A percentile compares a stretch with the other conserved stretches of the same genome.
Evolutionary conservation across 129 eudicot genomes (phyloP).

Genomic region (Saposhnikovia divaricata): DNA sequence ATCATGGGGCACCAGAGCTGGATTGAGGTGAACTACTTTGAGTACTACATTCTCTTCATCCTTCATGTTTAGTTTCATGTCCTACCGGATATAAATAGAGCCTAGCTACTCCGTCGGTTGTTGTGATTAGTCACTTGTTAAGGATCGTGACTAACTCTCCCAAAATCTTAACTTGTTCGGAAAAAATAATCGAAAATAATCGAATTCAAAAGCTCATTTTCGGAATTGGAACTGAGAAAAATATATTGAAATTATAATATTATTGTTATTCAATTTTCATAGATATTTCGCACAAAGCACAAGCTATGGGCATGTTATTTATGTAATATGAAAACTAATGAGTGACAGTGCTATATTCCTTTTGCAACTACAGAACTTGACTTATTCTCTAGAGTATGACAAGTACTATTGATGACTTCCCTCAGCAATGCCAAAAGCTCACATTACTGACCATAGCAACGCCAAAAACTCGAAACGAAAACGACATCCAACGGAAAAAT

Average conservation of each 20-base stretch:
- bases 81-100: neutral
- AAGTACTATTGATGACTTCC: slow-evolving; percentile 8
- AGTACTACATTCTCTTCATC: neutral
- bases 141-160: no score
- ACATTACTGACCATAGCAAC: neutral
- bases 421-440: neutral
- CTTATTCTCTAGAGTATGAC: neutral
- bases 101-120: neutral
- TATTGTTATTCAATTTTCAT: no score
- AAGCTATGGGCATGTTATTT: neutral
- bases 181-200: no score
- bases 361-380: neutral
- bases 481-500: slow-evolving; percentile 16
- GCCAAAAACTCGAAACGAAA: neutral
- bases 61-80: neutral
- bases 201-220: neutral
- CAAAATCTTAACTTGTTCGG: no score
- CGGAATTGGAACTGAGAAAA: no score
- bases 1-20: neutral
- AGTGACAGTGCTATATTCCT: slow-evolving; percentile 3
- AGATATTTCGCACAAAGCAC: neutral
- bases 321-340: neutral
- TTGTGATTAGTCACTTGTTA: neutral
- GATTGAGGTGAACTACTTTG: neutral
- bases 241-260: no score